Conservation (phyloP, 73 alveolate species). For the Paramecium octaurelia region DNA sequence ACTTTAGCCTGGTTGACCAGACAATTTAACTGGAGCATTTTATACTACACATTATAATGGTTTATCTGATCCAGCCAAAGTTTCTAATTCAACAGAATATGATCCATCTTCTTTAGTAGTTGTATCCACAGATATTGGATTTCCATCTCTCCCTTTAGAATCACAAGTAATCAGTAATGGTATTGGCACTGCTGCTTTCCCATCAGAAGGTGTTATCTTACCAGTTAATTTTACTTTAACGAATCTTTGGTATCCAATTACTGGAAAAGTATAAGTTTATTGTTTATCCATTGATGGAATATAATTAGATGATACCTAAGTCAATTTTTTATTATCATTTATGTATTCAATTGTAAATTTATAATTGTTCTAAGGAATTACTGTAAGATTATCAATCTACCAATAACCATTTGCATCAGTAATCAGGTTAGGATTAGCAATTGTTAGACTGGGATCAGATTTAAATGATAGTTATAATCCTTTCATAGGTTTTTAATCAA, state of each 20-base stretch:
- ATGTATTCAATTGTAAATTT: background rate
- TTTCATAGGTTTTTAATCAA: background rate
- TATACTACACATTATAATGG: background rate
- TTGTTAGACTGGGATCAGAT: background rate
- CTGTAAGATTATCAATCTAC: background rate
- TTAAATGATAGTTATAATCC: background rate
- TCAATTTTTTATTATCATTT: background rate
- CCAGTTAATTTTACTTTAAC: conserved; percentile 15
- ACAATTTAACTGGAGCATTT: background rate
- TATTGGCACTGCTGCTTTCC: background rate
- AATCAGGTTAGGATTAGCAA: background rate
- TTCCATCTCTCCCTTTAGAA: conserved; percentile 36
- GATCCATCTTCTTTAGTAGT: background rate
- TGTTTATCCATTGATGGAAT: background rate
- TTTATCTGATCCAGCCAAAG: conserved; percentile 2
- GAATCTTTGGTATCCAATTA: background rate
- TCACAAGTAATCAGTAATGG: background rate
- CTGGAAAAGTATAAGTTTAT: background rate
- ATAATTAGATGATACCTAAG: background rate
- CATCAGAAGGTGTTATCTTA: background rate
- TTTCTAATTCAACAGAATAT: background rate
- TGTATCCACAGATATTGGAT: background rate
- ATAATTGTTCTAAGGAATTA: background rate
- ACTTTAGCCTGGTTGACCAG: background rate
- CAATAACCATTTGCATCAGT: background rate